These are phyloP conservation scores for Persicaria tinctoria DNA, from an alignment of 148 eudicot species.

Conservation along the genomic window DNA sequence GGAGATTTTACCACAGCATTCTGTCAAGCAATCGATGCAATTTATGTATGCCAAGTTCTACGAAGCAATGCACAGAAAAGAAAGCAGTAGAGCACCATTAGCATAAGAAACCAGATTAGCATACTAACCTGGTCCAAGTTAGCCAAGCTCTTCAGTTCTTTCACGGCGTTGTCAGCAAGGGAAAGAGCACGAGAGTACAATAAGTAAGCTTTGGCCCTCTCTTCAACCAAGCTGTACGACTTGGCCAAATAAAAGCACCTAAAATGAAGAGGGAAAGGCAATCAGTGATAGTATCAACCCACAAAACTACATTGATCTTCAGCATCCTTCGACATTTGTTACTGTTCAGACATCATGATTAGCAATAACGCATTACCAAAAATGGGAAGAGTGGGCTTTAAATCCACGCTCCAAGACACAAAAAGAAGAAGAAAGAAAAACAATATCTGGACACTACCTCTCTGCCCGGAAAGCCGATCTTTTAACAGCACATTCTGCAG, in stretches of 20 bases:
- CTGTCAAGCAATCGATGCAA: no score
- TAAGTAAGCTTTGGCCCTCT: constrained; percentile 82
- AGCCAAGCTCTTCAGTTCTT: constrained; percentile 33
- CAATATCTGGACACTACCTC: constrained; percentile 35
- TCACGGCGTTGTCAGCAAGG: constrained; percentile 53
- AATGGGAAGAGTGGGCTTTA: no score
- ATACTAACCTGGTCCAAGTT: constrained; percentile 53
- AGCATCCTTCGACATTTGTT: not conserved
- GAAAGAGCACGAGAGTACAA: constrained; percentile 73
- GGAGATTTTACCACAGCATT: no score
- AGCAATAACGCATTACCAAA: no score
- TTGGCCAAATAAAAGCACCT: constrained; percentile 96
- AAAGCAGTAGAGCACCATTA: not conserved
- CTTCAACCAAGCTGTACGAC: constrained; percentile 86
- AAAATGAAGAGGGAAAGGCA: constrained; percentile 12
- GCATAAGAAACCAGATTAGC: not conserved
- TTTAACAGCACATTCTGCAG: constrained; percentile 64
- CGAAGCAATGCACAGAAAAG: no score
- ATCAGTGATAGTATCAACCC: not conserved
- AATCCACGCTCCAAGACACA: not conserved
- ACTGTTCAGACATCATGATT: not conserved
- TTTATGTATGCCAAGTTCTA: no score
- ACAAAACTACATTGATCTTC: not conserved
- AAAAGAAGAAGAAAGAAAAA: not conserved
- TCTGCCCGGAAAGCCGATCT: constrained; percentile 73